These are phyloP conservation scores for Wickerhamomyces bisporus DNA, from an alignment of 805 yeast species.

Conservation along the genomic window DNA sequence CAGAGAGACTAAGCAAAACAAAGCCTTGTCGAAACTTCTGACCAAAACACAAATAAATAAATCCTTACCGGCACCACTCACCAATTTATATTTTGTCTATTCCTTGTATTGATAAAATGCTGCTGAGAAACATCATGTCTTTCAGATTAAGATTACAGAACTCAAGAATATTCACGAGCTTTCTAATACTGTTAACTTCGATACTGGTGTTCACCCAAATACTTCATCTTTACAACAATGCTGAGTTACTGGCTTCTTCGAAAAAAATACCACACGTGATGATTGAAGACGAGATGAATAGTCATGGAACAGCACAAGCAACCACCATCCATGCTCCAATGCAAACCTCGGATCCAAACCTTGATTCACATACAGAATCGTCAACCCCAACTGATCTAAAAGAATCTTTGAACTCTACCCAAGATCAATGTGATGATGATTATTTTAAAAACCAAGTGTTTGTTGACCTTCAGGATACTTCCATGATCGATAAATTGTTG, in stretches of 20 bases:
- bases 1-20: no score
- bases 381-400: no score
- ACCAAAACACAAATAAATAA: no score
- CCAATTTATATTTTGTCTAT: no score
- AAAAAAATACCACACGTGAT: not conserved
- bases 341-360: no score
- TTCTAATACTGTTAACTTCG: not conserved
- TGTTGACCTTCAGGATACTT: conserved; percentile 7
- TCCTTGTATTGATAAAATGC: no score
- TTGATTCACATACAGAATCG: no score
- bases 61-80: no score
- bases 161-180: not conserved
- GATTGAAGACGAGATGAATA: no score
- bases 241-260: not conserved
- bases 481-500: conserved; percentile 10
- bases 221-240: not conserved
- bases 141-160: not conserved
- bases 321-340: no score
- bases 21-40: no score
- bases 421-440: conserved; percentile 10
- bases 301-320: not conserved
- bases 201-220: not conserved
- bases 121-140: not conserved
- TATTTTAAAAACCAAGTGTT: conserved; percentile 15
- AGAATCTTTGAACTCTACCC: not conserved